These are phyloP conservation scores for Amniculicola lignicola DNA, from an alignment of 495 filamentous ascomycete species.

Conservation along the genomic window DNA sequence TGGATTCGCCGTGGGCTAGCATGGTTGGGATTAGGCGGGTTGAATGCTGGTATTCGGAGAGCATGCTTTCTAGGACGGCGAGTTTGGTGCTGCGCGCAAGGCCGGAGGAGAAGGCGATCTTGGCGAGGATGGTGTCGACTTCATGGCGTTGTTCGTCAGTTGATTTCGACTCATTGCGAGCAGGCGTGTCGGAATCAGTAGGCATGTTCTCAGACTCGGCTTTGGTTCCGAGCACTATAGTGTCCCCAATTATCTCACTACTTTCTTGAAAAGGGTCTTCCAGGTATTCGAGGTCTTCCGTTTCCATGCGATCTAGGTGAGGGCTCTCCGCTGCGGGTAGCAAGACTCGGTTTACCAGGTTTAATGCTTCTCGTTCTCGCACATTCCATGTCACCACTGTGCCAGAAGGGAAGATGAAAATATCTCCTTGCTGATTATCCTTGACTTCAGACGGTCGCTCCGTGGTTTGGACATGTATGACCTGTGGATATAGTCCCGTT, in stretches of 20 bases:
- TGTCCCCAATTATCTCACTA: constrained; percentile 80
- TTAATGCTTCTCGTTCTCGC: constrained; percentile 64
- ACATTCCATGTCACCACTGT: constrained; percentile 92
- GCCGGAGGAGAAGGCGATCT: constrained; percentile 94
- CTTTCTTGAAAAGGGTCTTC: constrained; percentile 72
- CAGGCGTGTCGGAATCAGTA: not conserved
- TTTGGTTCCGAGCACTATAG: constrained; percentile 84
- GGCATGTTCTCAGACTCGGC: constrained; percentile 22
- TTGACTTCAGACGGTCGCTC: constrained; percentile 56
- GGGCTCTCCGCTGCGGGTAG: constrained; percentile 72
- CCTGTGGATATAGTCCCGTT: constrained; percentile 62
- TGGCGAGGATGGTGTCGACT: constrained; percentile 78
- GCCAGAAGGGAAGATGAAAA: constrained; percentile 96
- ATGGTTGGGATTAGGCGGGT: constrained; percentile 73
- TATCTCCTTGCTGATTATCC: constrained; percentile 69
- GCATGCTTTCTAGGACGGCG: constrained; percentile 83
- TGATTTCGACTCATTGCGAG: constrained; percentile 20
- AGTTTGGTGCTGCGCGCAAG: constrained; percentile 94
- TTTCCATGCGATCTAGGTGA: constrained; percentile 67
- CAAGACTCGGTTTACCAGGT: constrained; percentile 69
- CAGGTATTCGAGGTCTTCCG: constrained; percentile 84
- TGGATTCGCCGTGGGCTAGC: constrained; percentile 59
- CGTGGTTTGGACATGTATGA: constrained; percentile 63
- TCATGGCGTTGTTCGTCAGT: constrained; percentile 42
- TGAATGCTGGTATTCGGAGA: constrained; percentile 78